phyloP scores from a whole-genome alignment of 1,284 basidiomycete genomes.

The Boletus sp. region DNA sequence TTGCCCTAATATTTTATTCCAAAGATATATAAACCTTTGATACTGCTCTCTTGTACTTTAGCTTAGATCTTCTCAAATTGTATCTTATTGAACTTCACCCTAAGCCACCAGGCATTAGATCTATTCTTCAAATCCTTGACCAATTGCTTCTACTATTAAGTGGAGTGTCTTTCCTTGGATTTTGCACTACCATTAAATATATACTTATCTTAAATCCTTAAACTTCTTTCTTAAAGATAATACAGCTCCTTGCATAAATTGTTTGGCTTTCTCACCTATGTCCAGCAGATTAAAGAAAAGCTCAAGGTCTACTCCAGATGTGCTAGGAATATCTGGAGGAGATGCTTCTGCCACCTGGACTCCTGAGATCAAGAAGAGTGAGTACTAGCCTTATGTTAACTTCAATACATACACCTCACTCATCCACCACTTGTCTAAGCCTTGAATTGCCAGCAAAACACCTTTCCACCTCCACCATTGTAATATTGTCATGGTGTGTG shows the following conservation, averaged over 20 bases:
- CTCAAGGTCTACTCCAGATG: neutral
- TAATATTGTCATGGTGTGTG: neutral
- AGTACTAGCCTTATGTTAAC: neutral
- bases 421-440: neutral
- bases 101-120: no score
- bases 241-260: neutral
- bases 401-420: neutral
- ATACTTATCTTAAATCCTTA: no score
- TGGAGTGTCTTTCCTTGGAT: no score
- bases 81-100: no score
- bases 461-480: neutral
- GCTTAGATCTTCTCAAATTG: no score
- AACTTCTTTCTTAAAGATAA: no score
- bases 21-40: no score
- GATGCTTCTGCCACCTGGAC: neutral
- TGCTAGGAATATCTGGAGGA: neutral
- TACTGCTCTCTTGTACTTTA: no score
- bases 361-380: neutral
- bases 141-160: no score
- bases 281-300: neutral
- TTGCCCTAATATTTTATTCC: no score
- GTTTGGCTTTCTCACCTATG: neutral
- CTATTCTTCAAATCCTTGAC: no score
- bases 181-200: no score
- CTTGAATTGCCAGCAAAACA: neutral